Percentiles rank a stretch among this genome's conserved stretches.
phyloP scores from a whole-genome alignment of 225 moss, liverwort and hornwort genomes.

The Ulota crispa region DNA sequence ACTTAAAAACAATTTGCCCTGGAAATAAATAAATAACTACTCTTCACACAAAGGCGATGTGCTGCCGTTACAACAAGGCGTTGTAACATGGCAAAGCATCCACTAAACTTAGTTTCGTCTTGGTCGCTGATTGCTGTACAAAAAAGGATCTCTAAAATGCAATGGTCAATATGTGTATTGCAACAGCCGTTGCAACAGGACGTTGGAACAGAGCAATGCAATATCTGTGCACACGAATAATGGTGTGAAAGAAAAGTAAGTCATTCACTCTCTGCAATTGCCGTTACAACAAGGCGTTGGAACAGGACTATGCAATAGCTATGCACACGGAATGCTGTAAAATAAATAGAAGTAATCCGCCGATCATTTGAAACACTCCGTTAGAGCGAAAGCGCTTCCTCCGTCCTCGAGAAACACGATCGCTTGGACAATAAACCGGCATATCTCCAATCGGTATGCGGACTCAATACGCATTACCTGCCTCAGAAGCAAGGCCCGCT shows the following conservation, averaged over 20 bases:
- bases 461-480: constrained; percentile 10
- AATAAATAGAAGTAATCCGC: not conserved
- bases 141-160: constrained; percentile 24
- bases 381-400: not conserved
- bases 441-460: not conserved
- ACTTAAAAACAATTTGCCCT: constrained; percentile 4
- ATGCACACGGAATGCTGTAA: constrained; percentile 1
- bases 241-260: constrained; percentile 11
- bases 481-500: constrained; percentile 41
- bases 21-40: not conserved
- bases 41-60: constrained; percentile 13
- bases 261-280: not conserved
- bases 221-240: constrained; percentile 1
- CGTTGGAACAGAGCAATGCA: constrained; percentile 24
- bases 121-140: constrained; percentile 19
- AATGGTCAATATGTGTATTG: not conserved
- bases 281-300: constrained; percentile 45
- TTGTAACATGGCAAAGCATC: constrained; percentile 25
- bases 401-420: not conserved
- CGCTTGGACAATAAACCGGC: not conserved
- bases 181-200: constrained; percentile 23
- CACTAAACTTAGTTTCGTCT: not conserved
- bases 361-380: not conserved
- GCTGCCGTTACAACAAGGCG: constrained; percentile 40
- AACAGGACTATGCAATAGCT: constrained; percentile 23